A percentile compares a stretch with the other conserved stretches of the same genome.
phyloP scores from a whole-genome alignment of 352 stramenopile genomes.

The Pythium folliculosum region DNA sequence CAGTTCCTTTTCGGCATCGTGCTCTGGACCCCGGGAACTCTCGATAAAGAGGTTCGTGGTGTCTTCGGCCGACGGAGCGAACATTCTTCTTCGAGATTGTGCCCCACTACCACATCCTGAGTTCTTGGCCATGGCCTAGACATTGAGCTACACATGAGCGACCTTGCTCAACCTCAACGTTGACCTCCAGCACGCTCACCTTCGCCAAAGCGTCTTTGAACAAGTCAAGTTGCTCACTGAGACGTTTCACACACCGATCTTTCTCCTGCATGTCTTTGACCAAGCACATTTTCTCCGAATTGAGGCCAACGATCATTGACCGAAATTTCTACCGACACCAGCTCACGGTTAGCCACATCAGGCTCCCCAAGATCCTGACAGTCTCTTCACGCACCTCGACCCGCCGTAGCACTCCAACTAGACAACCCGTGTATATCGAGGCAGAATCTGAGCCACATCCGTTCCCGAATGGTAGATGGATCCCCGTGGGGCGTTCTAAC shows the following conservation, averaged over 20 bases:
- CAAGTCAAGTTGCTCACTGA: conserved; percentile 54
- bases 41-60: background rate
- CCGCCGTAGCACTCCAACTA: conserved; percentile 50
- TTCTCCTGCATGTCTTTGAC: conserved; percentile 31
- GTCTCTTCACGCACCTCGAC: conserved; percentile 42
- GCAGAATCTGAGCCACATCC: conserved; percentile 39
- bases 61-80: background rate
- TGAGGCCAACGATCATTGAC: conserved; percentile 35
- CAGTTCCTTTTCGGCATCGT: conserved; percentile 4
- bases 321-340: conserved; percentile 38
- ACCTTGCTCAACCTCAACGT: background rate
- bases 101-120: background rate
- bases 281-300: conserved; percentile 42
- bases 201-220: conserved; percentile 66
- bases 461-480: conserved; percentile 31
- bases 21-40: background rate
- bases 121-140: conserved; percentile 6
- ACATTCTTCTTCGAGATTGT: background rate
- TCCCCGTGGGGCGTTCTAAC: conserved; percentile 6
- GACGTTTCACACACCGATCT: conserved; percentile 33
- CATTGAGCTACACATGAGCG: background rate
- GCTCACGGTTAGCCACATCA: background rate
- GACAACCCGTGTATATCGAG: conserved; percentile 49
- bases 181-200: conserved; percentile 13
- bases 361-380: background rate